Base-by-base conservation (phyloP, 805 yeast species). In the Jamesozyma gamospora region DNA sequence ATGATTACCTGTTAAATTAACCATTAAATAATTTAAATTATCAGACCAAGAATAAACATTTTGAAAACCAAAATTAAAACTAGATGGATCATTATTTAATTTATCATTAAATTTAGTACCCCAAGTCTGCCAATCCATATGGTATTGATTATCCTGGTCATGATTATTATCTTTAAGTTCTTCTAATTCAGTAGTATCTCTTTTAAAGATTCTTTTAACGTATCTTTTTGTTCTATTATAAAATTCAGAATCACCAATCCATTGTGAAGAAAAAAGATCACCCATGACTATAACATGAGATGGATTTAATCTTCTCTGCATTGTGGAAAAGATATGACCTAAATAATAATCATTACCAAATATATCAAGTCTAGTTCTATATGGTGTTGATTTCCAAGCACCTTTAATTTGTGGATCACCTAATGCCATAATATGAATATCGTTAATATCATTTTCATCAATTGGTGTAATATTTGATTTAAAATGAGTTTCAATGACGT, bases 371-470 rank as follows among this genome's bases (percentile, higher is more conserved):
- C 85, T 62, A 43, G 83, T 81, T 42, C 84, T 67, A 52, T 79
- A 77, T 12, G 79, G 74, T 1, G 95, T 81, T 19, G 68, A 64
- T 7, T 72, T 74, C 82, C 85, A 78, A 49, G 79, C 75, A 2
- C 98, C 98, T 45, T 90, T 83, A 59, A 92, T 88, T 64, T 92
- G 98, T 0, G 98, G 98, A 55, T 92, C 98, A 6, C 97, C 98
- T 59, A 87, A 79, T 5, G 95, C 82, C 47, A 88, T 59, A 61
- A 92, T 61, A 45, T 75, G 75, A 37, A 88, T 71, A 48, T 72
- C 77, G 18, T 19, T 24, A 12, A 31, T 28, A 3, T 12, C 27
- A 7, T 26, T 9, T 9, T 50, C 56, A 15, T 41, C 30, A 13
- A 12, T 8, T 29, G n/a, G 35, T 3, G 58, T 44, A 1, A 37